Conservation (phyloP, 176 grass and related monocot genomes). For the Panicum miliaceum region DNA sequence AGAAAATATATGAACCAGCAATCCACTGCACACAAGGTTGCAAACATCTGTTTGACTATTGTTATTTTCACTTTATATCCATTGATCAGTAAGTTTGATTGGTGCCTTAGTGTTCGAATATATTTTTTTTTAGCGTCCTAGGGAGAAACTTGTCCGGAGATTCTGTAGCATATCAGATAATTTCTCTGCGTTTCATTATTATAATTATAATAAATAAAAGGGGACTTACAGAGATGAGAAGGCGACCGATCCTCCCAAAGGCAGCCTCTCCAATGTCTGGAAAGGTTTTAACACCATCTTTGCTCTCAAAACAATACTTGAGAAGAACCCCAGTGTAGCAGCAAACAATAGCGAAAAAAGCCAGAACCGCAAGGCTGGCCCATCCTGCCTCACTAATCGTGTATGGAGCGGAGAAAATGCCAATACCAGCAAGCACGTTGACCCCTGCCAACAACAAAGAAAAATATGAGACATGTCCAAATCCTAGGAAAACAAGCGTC, state of each 20-base stretch:
- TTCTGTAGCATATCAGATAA: background rate
- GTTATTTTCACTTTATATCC: background rate
- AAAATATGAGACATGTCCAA: background rate
- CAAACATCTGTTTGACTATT: background rate
- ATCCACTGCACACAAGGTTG: background rate
- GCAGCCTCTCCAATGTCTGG: conserved; percentile 96
- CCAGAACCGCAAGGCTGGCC: conserved; percentile 61
- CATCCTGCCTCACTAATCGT: conserved; percentile 84
- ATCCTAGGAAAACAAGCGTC: conserved; percentile 4
- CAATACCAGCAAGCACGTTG: conserved; percentile 88
- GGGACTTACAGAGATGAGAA: conserved; percentile 79
- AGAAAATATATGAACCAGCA: background rate
- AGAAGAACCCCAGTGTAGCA: conserved; percentile 83
- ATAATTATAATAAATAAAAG: background rate
- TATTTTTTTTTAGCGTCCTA: background rate
- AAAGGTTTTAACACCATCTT: conserved; percentile 77
- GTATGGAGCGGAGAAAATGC: conserved; percentile 81
- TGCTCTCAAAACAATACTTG: conserved; percentile 85
- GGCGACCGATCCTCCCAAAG: conserved; percentile 80
- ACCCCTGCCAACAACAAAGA: conserved; percentile 55
- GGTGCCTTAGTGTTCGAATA: too few species aligned
- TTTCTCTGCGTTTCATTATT: background rate
- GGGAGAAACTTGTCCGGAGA: too few species aligned
- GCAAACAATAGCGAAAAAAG: conserved; percentile 65
- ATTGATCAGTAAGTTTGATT: background rate